Base-by-base conservation (phyloP, 2,329 filamentous ascomycete genomes). In the Penicillium sp. region DNA sequence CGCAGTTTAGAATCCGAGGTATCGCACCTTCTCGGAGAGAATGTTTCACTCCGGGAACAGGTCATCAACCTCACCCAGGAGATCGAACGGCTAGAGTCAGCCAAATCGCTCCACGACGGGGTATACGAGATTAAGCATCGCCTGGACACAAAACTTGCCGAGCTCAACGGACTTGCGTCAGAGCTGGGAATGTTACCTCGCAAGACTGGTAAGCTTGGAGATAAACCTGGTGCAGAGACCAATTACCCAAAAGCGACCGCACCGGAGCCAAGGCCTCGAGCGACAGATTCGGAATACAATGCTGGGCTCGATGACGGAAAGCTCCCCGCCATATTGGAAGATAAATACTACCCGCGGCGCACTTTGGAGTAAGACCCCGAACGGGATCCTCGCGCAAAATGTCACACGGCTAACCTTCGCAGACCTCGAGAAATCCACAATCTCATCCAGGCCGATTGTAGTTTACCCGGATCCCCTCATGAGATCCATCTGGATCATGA, bases 1-100 rank as follows among this genome's bases (percentile, higher is more conserved):
- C 81, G 84, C 52, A 80, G 75, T 50, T 76, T 87, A 45, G 83
- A 87, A 65, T 75, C 77, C n/a, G 83, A 87, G 63, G 76, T 82
- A 35, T 79, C 81, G 35, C 77, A 81, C 44, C 73, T 87, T 9
- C 74, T 85, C 36, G 74, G 79, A 25, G 82, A 86, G 53, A 86
- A 86, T 58, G 72, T 85, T 18, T 74, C 78, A 3, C 73, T 87
- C 8, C 76, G 82, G 47, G 81, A 85, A 66, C 77, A 83, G 59
- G 75, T 83, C 8, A 78, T 85, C 46, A 76, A 76, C 22, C 71
- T 84, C n/a, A 77, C 80, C 41, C 77, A 79, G 46, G 77, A 81
- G 39, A 69, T 81, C 46, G 78, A 81, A 57, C 74, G 75, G 60
- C 71, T 74, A 30, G 70, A 75, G 40, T 70, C 70, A 43, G 72